A percentile compares a stretch with the other conserved stretches of the same genome.
Evolutionary conservation across 768 basidiomycete species (phyloP).

Genomic region (Crassisporium funariophilum): DNA sequence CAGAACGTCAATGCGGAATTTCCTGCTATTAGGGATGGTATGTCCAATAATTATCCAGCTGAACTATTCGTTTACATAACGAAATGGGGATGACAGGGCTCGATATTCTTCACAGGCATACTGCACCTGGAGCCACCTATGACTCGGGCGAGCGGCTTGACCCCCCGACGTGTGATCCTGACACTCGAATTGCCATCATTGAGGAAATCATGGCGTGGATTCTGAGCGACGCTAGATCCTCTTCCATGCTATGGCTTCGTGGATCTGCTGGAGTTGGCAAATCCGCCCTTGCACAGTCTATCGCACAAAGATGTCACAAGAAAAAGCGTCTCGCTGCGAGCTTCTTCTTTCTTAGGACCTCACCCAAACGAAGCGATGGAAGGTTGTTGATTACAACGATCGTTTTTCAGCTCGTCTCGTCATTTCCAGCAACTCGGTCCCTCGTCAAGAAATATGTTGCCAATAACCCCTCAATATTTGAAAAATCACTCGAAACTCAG

Average conservation of each 20-base stretch:
- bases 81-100: neutral
- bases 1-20: neutral
- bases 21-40: neutral
- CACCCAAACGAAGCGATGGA: neutral
- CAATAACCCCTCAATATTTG: constrained; percentile 1
- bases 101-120: neutral
- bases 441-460: neutral
- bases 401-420: constrained; percentile 1
- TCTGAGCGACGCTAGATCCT: neutral
- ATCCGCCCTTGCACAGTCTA: constrained; percentile 6
- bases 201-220: constrained; percentile 1
- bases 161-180: constrained; percentile 12
- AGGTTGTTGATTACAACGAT: constrained; percentile 1
- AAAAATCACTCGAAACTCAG: neutral
- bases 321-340: constrained; percentile 3
- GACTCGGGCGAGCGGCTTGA: constrained; percentile 11
- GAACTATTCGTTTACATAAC: neutral
- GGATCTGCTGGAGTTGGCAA: constrained; percentile 9
- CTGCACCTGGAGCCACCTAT: constrained; percentile 2
- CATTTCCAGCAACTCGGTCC: neutral
- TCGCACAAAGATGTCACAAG: constrained; percentile 1
- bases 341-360: constrained; percentile 10
- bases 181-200: constrained; percentile 5
- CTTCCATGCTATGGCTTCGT: constrained; percentile 4
- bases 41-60: neutral